Percentiles rank a stretch among this genome's conserved stretches.
These are phyloP conservation scores for Aspergillus neoniger DNA, from an alignment of 2,329 filamentous ascomycete species.

Conservation along the genomic window DNA sequence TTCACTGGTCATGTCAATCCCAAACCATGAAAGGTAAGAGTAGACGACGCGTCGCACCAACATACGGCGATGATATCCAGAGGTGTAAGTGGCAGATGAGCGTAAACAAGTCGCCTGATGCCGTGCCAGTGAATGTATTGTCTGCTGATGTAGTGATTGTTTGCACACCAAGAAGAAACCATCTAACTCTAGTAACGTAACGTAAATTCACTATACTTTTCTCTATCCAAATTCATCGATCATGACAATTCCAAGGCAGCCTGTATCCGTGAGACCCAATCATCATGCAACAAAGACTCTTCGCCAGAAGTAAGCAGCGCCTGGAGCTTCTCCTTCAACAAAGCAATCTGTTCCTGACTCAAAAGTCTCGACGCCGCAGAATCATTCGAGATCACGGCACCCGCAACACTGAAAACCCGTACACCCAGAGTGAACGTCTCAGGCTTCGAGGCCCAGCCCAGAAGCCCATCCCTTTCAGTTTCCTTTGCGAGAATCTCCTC, in stretches of 20 bases:
- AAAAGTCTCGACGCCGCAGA: conserved; percentile 23
- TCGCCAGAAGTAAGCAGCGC: conserved; percentile 27
- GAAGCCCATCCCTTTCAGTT: conserved; percentile 59
- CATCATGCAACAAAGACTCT: conserved; percentile 31
- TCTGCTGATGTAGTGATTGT: not conserved
- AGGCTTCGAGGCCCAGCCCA: conserved; percentile 72
- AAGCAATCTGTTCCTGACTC: conserved; percentile 14
- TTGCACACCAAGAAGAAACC: not conserved
- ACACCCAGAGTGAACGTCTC: conserved; percentile 59
- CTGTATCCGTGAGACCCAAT: conserved; percentile 36
- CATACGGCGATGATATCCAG: not conserved
- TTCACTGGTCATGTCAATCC: not conserved
- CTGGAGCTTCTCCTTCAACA: conserved; percentile 28
- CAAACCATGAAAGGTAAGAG: not conserved
- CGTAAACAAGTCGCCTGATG: not conserved
- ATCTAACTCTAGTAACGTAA: not conserved
- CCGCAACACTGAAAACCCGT: conserved; percentile 43
- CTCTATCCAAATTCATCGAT: conserved; percentile 17
- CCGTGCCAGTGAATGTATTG: not conserved
- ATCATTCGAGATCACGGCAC: conserved; percentile 30
- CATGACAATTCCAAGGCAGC: conserved; percentile 21
- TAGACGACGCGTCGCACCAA: not conserved
- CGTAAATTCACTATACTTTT: conserved; percentile 22
- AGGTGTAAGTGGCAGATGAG: not conserved
- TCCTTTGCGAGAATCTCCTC: conserved; percentile 30